These are phyloP conservation scores for Rhodotorula babjevae DNA, from an alignment of 768 basidiomycete genomes.

Conservation along the genomic window DNA sequence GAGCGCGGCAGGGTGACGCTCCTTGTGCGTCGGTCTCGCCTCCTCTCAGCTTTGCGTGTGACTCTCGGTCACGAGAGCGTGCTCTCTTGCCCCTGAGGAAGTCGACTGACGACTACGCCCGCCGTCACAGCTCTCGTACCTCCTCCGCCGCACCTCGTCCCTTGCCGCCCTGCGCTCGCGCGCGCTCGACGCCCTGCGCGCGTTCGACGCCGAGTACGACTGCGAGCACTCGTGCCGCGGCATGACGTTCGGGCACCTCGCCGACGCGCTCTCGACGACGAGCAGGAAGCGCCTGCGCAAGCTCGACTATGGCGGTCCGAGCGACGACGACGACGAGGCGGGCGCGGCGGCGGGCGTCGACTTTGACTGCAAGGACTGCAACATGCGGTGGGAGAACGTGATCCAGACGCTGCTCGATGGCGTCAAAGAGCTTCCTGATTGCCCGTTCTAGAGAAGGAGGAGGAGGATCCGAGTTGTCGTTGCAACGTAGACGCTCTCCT, in stretches of 20 bases:
- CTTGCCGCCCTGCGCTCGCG: background rate
- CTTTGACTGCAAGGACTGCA: slow-evolving; percentile 4
- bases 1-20: no score
- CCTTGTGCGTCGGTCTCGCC: background rate
- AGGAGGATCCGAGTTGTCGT: no score
- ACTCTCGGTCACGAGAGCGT: no score
- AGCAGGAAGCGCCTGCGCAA: background rate
- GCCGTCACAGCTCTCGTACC: background rate
- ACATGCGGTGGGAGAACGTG: background rate
- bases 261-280: background rate
- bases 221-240: slow-evolving; percentile 11
- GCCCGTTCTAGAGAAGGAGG: background rate
- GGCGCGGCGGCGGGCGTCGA: background rate
- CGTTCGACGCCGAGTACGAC: slow-evolving; percentile 14
- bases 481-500: background rate
- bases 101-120: no score
- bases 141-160: background rate
- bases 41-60: background rate
- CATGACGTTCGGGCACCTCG: background rate
- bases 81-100: no score
- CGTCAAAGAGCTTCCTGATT: background rate
- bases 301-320: background rate
- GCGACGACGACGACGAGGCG: background rate
- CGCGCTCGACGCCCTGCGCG: background rate
- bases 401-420: background rate